A percentile compares a stretch with the other conserved stretches of the same genome.
Conservation (phyloP, 75 land plant species). For the Selaginella tamariscina region DNA sequence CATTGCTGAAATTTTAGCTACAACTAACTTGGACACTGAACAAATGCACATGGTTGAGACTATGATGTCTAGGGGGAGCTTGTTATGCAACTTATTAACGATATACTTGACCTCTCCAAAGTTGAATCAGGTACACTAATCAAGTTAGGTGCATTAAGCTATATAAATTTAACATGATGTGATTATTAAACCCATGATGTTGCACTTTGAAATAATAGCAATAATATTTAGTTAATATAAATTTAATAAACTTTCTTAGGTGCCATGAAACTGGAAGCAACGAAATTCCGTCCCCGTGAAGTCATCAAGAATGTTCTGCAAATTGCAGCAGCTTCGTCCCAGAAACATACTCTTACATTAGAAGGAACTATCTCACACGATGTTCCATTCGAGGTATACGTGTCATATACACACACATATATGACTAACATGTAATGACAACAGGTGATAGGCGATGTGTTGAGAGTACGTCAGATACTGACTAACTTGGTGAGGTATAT, state of each 20-base stretch:
- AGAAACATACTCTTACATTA: constrained; percentile 40
- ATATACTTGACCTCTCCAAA: constrained; percentile 85
- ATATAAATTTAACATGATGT: too few species aligned
- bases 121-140: constrained; percentile 56
- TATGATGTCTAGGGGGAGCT: constrained; percentile 78
- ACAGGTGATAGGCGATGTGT: constrained; percentile 75
- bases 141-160: too few species aligned
- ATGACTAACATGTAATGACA: too few species aligned
- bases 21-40: constrained; percentile 46
- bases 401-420: too few species aligned
- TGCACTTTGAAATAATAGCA: neutral
- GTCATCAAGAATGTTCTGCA: constrained; percentile 82
- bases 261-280: constrained; percentile 81
- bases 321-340: constrained; percentile 69
- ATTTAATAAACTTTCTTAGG: constrained; percentile 29
- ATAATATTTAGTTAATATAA: neutral
- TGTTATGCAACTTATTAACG: constrained; percentile 77
- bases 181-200: neutral
- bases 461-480: constrained; percentile 83
- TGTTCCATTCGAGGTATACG: constrained; percentile 65
- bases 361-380: constrained; percentile 62
- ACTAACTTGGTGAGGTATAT: constrained; percentile 83
- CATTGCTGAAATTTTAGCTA: constrained; percentile 67
- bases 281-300: constrained; percentile 74
- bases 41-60: constrained; percentile 51